Conservation (phyloP, 805 yeast species). For the Candida fluviatilis region DNA sequence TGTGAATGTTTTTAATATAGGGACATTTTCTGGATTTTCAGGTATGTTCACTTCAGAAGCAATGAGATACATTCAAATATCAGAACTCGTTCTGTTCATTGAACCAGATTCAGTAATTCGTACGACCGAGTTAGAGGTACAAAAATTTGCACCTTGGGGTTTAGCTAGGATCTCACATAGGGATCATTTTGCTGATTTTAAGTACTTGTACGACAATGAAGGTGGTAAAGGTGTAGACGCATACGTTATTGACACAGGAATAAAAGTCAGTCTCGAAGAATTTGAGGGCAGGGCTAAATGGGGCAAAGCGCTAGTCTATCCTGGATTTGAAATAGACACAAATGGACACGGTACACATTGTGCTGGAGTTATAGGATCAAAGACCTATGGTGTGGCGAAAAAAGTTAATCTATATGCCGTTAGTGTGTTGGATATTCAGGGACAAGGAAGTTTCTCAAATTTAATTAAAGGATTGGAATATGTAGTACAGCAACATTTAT, state of each 20-base stretch:
- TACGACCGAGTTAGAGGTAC: conserved; percentile 27
- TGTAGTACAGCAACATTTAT: conserved; percentile 34
- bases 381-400: conserved; percentile 80
- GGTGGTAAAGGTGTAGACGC: conserved; percentile 55
- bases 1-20: too few species aligned
- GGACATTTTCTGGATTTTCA: too few species aligned
- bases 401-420: conserved; percentile 37
- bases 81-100: conserved; percentile 28
- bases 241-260: conserved; percentile 84
- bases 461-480: conserved; percentile 39
- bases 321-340: conserved; percentile 44
- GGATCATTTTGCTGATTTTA: conserved; percentile 17
- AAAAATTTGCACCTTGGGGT: conserved; percentile 41
- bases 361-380: conserved; percentile 83
- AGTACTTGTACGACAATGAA: conserved; percentile 33
- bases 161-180: conserved; percentile 36
- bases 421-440: conserved; percentile 37
- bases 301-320: conserved; percentile 44
- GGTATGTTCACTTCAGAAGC: too few species aligned
- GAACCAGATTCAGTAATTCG: conserved; percentile 41
- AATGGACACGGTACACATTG: conserved; percentile 95
- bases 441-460: conserved; percentile 38
- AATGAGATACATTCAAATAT: too few species aligned
- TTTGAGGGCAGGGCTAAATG: conserved; percentile 56
- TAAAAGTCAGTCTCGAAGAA: conserved; percentile 56